A percentile compares a stretch with the other conserved stretches of the same genome.
These are phyloP conservation scores for Penicillium sp. DNA, from an alignment of 2,329 filamentous ascomycete genomes.

Conservation along the genomic window DNA sequence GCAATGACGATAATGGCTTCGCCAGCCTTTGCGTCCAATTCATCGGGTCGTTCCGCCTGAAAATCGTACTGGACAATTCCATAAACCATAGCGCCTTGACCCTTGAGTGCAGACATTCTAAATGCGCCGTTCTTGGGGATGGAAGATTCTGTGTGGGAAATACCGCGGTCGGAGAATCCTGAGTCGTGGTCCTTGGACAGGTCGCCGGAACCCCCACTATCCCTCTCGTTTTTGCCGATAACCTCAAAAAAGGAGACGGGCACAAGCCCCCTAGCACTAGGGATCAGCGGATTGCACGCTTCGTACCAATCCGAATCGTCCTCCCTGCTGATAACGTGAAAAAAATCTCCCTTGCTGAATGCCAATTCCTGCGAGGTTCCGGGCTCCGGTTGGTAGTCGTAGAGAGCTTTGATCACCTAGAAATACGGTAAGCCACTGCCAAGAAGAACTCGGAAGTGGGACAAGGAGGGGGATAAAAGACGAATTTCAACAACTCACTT, in stretches of 20 bases:
- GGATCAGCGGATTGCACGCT: conserved; percentile 89
- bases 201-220: conserved; percentile 70
- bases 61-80: conserved; percentile 98
- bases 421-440: conserved; percentile 17
- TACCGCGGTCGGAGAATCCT: conserved; percentile 68
- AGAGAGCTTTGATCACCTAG: conserved; percentile 94
- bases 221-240: conserved; percentile 85
- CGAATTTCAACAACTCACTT: conserved; percentile 55
- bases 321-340: conserved; percentile 95
- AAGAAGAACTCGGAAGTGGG: conserved; percentile 23
- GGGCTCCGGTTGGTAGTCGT: conserved; percentile 76
- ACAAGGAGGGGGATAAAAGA: conserved; percentile 6
- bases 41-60: conserved; percentile 89
- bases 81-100: conserved; percentile 82
- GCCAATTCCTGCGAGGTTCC: conserved; percentile 69
- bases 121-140: conserved; percentile 26
- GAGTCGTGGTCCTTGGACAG: conserved; percentile 70
- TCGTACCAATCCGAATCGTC: conserved; percentile 97
- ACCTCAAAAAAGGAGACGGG: conserved; percentile 92
- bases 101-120: conserved; percentile 51
- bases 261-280: conserved; percentile 80
- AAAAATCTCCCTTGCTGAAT: conserved; percentile 94
- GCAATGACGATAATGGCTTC: conserved; percentile 98
- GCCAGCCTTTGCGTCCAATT: conserved; percentile 89
- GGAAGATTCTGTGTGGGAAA: conserved; percentile 36